Conservation (phyloP, 306 rosid species). For the Adenanthera pavonina region DNA sequence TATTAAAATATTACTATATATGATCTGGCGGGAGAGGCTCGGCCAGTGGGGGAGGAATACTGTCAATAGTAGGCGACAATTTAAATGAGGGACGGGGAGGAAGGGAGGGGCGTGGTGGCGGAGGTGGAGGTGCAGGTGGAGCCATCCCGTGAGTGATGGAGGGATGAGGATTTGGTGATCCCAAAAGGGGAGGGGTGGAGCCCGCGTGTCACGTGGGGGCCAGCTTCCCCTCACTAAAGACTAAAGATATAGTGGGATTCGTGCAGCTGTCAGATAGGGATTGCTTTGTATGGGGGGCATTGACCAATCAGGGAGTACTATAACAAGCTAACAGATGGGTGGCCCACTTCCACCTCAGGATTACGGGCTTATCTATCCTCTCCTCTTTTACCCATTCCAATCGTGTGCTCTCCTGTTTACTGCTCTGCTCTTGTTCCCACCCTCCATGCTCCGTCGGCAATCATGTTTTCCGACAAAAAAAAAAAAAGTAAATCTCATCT, state of each 20-base stretch:
- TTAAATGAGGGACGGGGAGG: too few relatives aligned
- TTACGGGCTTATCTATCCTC: not conserved
- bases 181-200: not conserved
- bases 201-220: conserved; percentile 36
- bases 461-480: too few relatives aligned
- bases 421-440: not conserved
- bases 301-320: conserved; percentile 19
- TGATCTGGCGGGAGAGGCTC: too few relatives aligned
- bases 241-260: too few relatives aligned
- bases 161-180: not conserved
- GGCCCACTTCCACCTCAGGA: conserved; percentile 11
- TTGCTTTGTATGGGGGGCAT: not conserved
- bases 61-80: not conserved
- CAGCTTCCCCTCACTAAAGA: conserved; percentile 9
- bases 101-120: too few relatives aligned
- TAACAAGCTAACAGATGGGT: not conserved
- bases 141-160: not conserved
- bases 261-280: conserved; percentile 43
- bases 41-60: too few relatives aligned
- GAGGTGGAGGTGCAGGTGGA: too few relatives aligned
- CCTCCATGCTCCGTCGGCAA: not conserved
- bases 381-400: not conserved
- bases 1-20: too few relatives aligned
- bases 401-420: not conserved
- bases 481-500: too few relatives aligned